These are phyloP conservation scores for Trametes cinnabarina DNA, from an alignment of 768 basidiomycete genomes.

Conservation along the genomic window DNA sequence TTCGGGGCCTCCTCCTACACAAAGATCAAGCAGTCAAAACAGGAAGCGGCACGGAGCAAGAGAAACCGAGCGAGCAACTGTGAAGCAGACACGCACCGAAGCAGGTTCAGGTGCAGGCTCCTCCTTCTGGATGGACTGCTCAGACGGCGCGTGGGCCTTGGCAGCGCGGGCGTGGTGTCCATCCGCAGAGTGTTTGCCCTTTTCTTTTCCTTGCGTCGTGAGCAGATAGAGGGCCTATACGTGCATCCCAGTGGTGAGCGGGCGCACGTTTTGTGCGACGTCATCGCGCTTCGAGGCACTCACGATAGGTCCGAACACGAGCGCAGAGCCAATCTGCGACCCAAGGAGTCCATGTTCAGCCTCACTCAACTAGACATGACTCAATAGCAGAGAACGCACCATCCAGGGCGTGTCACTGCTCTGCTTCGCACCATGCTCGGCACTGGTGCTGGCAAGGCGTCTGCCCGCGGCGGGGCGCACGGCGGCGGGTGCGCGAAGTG, in stretches of 20 bases:
- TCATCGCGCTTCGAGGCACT: background rate
- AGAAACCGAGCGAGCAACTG: no score
- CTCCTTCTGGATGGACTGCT: background rate
- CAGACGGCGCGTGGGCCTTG: conserved; percentile 1
- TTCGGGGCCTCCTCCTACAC: conserved; percentile 13
- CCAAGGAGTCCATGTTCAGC: no score
- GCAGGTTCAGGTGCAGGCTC: background rate
- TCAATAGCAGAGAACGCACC: conserved; percentile 18
- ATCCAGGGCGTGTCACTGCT: conserved; percentile 27
- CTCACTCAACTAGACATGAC: no score
- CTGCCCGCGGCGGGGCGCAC: conserved; percentile 12
- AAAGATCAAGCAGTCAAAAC: background rate
- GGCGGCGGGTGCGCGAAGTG: conserved; percentile 19
- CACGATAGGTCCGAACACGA: conserved; percentile 27
- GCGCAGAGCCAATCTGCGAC: conserved; percentile 25
- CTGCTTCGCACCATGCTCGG: conserved; percentile 16
- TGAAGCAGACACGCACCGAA: background rate
- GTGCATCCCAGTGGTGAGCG: background rate
- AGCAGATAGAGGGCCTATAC: conserved; percentile 14
- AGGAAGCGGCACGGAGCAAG: background rate
- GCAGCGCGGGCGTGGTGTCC: conserved; percentile 4
- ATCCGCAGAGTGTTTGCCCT: conserved; percentile 11
- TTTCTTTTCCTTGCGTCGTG: conserved; percentile 6
- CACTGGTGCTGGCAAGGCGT: conserved; percentile 22
- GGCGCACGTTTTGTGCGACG: background rate